Conservation (phyloP, 495 filamentous ascomycete genomes). For the Cercophora newfieldiana region DNA sequence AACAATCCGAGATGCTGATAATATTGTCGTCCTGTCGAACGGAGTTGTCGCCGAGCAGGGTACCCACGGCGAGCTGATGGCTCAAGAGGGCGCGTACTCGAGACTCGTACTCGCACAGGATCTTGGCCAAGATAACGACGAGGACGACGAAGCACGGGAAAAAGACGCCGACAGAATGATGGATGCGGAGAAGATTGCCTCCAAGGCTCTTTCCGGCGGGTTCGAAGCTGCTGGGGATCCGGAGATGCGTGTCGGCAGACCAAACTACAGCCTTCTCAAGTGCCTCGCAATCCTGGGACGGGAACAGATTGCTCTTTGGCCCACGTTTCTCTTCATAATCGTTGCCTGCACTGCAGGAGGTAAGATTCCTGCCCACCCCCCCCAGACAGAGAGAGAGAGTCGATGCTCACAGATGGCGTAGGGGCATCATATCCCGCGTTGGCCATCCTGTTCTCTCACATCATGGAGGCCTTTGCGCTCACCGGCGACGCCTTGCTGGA, state of each 20-base stretch:
- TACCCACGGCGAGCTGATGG: constrained; percentile 62
- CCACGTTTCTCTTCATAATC: constrained; percentile 30
- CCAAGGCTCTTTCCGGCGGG: constrained; percentile 31
- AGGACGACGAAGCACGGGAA: constrained; percentile 1
- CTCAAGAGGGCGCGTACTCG: constrained; percentile 48
- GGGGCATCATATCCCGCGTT: constrained; percentile 37
- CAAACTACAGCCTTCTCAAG: constrained; percentile 29
- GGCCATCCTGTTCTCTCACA: constrained; percentile 34
- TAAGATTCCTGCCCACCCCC: no score
- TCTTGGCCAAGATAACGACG: constrained; percentile 29
- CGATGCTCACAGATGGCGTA: constrained; percentile 10
- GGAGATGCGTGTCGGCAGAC: constrained; percentile 18
- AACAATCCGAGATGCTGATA: constrained; percentile 66
- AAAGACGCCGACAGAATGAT: constrained; percentile 32
- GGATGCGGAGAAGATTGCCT: constrained; percentile 33
- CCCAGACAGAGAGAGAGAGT: no score
- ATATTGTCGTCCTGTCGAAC: constrained; percentile 64
- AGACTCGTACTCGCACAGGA: constrained; percentile 49
- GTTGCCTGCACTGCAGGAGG: constrained; percentile 26
- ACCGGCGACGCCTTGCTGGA: constrained; percentile 20
- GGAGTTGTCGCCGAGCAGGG: constrained; percentile 61
- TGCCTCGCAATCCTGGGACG: constrained; percentile 42
- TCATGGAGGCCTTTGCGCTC: constrained; percentile 34
- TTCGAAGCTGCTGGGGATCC: constrained; percentile 4
- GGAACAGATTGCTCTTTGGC: constrained; percentile 37